Conservation (phyloP, 2,329 filamentous ascomycete species). For the Microcera coccophila region DNA sequence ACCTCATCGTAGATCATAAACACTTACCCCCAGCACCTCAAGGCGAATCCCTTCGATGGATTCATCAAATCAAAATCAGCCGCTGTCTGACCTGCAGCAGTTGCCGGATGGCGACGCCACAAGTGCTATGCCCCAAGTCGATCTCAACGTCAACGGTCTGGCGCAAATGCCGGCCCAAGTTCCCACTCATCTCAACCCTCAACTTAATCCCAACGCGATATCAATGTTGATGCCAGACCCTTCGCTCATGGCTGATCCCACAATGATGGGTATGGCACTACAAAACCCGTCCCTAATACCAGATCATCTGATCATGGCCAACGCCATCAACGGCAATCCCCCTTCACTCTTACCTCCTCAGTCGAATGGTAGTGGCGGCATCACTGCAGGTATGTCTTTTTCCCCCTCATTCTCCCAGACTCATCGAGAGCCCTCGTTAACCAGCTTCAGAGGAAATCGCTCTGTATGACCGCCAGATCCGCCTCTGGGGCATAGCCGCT, state of each 20-base stretch:
- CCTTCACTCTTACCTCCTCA: too few species aligned
- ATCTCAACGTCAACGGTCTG: conserved; percentile 12
- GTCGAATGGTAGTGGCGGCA: conserved; percentile 21
- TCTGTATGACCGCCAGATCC: conserved; percentile 94
- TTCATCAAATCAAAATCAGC: conserved; percentile 17
- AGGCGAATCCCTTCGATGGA: conserved; percentile 16
- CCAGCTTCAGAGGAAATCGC: conserved; percentile 77
- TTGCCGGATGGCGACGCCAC: conserved; percentile 10
- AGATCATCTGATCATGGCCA: conserved; percentile 31
- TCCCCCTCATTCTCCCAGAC: background rate
- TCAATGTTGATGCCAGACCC: conserved; percentile 22
- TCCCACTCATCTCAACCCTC: conserved; percentile 16
- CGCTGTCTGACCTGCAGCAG: conserved; percentile 19
- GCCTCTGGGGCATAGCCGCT: conserved; percentile 93
- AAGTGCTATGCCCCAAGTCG: conserved; percentile 1
- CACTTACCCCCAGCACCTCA: background rate
- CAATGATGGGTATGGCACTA: conserved; percentile 24
- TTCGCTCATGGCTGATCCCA: conserved; percentile 24
- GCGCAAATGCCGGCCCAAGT: conserved; percentile 21
- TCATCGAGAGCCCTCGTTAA: background rate
- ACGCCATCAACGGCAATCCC: conserved; percentile 21
- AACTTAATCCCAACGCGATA: conserved; percentile 23
- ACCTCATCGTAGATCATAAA: background rate
- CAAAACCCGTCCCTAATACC: conserved; percentile 29
- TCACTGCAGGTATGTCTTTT: conserved; percentile 33